Base-by-base conservation (phyloP, 2,329 filamentous ascomycete genomes). In the Aspergillus tubingensis region DNA sequence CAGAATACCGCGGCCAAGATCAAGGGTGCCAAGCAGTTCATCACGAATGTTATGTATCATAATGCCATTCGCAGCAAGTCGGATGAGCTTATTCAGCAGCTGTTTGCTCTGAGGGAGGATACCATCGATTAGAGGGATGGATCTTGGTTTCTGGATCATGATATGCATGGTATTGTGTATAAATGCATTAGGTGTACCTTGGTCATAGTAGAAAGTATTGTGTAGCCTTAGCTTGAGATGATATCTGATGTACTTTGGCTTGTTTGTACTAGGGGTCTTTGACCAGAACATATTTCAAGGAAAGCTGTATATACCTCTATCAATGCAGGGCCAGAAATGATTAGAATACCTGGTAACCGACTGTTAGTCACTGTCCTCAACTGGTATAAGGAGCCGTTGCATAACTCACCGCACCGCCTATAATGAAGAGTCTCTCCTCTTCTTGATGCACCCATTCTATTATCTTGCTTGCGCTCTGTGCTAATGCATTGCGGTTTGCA, bases 401-500 rank as follows among this genome's bases (percentile, higher is more conserved):
- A 4, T 48, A 30, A 73, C 77, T 63, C 67, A 98, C 94, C 47
- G 93, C 95, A n/a, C 95, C 96, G 1, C 95, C 95, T 72, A 99
- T 95, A 61, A 99, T 96, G 72, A 99, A 99, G 5, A 98, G 81
- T 59, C 95, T 83, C 77, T 98, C 93, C 76, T 98, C 94, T 77
- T 99, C 95, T 66, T 88, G 84, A 72, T 91, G 89, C 1, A 94
- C 89, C 93, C 94, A 99, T 72, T 95, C 91, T 5, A 96, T 88
- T 53, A 99, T 87, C 77, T 90, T 89, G 73, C 95, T 96, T 36
- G 93, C 94, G 10, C 90, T 91, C 74, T 94, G 90, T 8, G 91
- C 91, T 69, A 99, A 82, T 10, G 87, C 86, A 57, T 83, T 83
- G 44, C 86, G 76, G 54, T 81, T 81, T 23, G 83, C 83, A 21